phyloP scores from a whole-genome alignment of 2,329 filamentous ascomycete species.

The Beauveria sp. region DNA sequence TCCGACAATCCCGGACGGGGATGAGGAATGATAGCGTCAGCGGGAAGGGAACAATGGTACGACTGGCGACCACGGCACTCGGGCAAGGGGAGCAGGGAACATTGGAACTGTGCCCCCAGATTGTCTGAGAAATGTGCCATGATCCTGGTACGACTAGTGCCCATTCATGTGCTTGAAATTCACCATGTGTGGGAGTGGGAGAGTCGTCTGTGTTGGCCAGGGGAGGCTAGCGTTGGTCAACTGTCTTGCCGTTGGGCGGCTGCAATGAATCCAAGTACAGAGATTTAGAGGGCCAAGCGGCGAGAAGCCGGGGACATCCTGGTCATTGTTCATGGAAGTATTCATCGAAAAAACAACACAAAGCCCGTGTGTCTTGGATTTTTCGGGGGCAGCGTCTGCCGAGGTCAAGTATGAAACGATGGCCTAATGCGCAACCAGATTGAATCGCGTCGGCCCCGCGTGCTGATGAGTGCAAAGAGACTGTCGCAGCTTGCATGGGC shows the following conservation, averaged over 20 bases:
- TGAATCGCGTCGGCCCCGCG: neutral
- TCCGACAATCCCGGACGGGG: neutral
- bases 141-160: neutral
- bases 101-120: neutral
- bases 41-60: neutral
- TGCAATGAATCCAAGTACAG: no score
- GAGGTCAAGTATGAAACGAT: neutral
- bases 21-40: neutral
- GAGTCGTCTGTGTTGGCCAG: neutral
- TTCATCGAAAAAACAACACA: neutral
- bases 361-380: neutral
- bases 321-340: neutral
- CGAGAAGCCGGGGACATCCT: neutral
- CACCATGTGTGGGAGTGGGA: conserved; percentile 3
- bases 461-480: neutral
- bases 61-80: neutral
- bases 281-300: no score
- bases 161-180: conserved; percentile 5
- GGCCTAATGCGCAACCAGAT: neutral
- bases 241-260: neutral
- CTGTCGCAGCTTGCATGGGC: neutral
- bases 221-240: neutral
- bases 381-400: neutral
- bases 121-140: neutral
- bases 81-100: neutral